A percentile compares a stretch with the other conserved stretches of the same genome.
These are phyloP conservation scores for Clathrospora elynae DNA, from an alignment of 2,329 filamentous ascomycete genomes.

Conservation along the genomic window DNA sequence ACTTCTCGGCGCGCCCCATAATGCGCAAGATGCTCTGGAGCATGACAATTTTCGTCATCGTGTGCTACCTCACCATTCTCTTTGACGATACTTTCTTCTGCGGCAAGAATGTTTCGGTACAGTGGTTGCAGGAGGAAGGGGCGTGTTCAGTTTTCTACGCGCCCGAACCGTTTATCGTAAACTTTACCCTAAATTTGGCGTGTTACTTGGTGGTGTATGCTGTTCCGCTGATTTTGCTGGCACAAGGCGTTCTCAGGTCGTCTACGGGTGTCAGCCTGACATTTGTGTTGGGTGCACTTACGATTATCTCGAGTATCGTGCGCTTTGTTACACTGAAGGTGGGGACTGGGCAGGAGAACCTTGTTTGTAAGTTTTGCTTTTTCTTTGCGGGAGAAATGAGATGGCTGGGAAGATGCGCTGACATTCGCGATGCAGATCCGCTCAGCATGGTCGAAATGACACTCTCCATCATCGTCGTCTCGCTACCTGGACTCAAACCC, in stretches of 20 bases:
- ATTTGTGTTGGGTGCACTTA: constrained; percentile 24
- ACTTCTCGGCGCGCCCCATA: constrained; percentile 22
- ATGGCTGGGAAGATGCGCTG: too few species aligned
- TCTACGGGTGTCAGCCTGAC: constrained; percentile 24
- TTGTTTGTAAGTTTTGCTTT: constrained; percentile 27
- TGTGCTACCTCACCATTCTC: constrained; percentile 27
- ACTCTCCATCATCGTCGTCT: constrained; percentile 29
- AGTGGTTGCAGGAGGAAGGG: constrained; percentile 30
- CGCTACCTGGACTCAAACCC: constrained; percentile 27
- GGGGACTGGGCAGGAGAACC: constrained; percentile 29
- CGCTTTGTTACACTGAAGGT: constrained; percentile 26
- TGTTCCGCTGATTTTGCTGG: constrained; percentile 18
- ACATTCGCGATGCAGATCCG: constrained; percentile 9
- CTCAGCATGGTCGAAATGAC: constrained; percentile 33
- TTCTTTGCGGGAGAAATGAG: accelerated
- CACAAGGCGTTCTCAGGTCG: constrained; percentile 12
- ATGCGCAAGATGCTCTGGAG: constrained; percentile 30
- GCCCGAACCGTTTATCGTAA: constrained; percentile 31
- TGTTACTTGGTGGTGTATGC: constrained; percentile 29
- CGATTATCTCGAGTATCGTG: constrained; percentile 26
- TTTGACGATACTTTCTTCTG: constrained; percentile 34
- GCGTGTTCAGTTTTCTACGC: constrained; percentile 32
- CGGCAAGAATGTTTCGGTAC: constrained; percentile 21
- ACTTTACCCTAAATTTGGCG: constrained; percentile 30
- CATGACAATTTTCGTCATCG: constrained; percentile 25